phyloP scores from a whole-genome alignment of 768 basidiomycete genomes.

The Termitomyces sp. region DNA sequence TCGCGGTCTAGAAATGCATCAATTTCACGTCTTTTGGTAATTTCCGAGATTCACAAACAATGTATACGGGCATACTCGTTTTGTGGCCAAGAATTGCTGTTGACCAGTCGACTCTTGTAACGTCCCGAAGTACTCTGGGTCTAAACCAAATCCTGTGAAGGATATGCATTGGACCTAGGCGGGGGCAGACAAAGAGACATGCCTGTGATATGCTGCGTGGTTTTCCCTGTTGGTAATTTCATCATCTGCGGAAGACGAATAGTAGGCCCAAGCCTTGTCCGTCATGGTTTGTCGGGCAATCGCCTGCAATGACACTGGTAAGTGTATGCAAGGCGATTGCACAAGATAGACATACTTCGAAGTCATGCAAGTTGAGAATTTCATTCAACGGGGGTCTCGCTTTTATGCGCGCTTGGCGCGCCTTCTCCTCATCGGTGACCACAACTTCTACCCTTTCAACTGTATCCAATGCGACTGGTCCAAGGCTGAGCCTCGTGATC shows the following conservation, averaged over 20 bases:
- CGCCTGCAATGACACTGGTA: slow-evolving; percentile 40
- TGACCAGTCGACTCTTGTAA: slow-evolving; percentile 82
- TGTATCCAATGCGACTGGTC: slow-evolving; percentile 64
- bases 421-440: slow-evolving; percentile 68
- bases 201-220: slow-evolving; percentile 89
- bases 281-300: slow-evolving; percentile 79
- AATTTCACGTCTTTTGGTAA: background rate
- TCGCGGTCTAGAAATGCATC: slow-evolving; percentile 46
- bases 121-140: slow-evolving; percentile 79
- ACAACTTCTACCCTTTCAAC: slow-evolving; percentile 57
- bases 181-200: background rate
- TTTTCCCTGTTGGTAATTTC: slow-evolving; percentile 90
- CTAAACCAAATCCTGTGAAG: slow-evolving; percentile 77
- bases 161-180: background rate
- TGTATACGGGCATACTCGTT: slow-evolving; percentile 75
- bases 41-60: slow-evolving; percentile 36
- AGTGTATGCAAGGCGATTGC: background rate
- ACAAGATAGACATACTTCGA: slow-evolving; percentile 54
- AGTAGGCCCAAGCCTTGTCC: slow-evolving; percentile 93
- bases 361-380: slow-evolving; percentile 90
- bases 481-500: slow-evolving; percentile 39
- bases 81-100: slow-evolving; percentile 75
- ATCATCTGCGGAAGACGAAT: slow-evolving; percentile 95
- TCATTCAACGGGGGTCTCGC: slow-evolving; percentile 70
- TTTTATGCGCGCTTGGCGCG: slow-evolving; percentile 53